Evolutionary conservation across 768 basidiomycete species (phyloP).

Genomic region (Roridomyces roridus): DNA sequence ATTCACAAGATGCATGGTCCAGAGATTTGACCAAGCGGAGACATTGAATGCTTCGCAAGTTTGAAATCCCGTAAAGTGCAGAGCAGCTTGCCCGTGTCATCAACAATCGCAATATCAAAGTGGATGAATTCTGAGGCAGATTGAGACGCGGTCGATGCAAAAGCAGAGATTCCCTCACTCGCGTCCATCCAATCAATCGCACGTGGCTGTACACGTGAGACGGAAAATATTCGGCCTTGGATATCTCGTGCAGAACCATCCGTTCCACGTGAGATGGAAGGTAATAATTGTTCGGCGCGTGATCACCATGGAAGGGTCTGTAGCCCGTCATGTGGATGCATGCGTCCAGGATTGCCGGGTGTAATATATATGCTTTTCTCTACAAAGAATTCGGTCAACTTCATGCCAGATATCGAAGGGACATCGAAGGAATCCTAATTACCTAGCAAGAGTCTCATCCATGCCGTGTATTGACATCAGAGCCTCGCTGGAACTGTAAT

Average conservation of each 20-base stretch:
- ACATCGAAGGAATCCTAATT: too few species aligned
- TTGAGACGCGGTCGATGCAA: too few species aligned
- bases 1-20: too few species aligned
- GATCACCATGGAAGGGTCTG: conserved; percentile 35
- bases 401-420: conserved; percentile 2
- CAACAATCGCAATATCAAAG: conserved; percentile 8
- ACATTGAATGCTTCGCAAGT: too few species aligned
- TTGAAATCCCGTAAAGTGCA: too few species aligned
- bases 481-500: too few species aligned
- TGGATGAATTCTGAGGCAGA: too few species aligned
- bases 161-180: too few species aligned
- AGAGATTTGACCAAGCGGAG: too few species aligned
- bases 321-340: conserved; percentile 40
- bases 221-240: not conserved
- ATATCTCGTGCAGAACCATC: conserved; percentile 22
- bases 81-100: too few species aligned
- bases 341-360: conserved; percentile 41
- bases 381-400: too few species aligned
- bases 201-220: conserved; percentile 28
- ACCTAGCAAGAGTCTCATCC: conserved; percentile 10
- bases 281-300: conserved; percentile 35
- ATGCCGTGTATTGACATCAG: too few species aligned
- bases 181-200: conserved; percentile 32
- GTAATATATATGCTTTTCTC: conserved; percentile 24
- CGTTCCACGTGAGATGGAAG: conserved; percentile 33